Conservation (phyloP, 2,329 filamentous ascomycete species). For the Fusarium sambucinum region DNA sequence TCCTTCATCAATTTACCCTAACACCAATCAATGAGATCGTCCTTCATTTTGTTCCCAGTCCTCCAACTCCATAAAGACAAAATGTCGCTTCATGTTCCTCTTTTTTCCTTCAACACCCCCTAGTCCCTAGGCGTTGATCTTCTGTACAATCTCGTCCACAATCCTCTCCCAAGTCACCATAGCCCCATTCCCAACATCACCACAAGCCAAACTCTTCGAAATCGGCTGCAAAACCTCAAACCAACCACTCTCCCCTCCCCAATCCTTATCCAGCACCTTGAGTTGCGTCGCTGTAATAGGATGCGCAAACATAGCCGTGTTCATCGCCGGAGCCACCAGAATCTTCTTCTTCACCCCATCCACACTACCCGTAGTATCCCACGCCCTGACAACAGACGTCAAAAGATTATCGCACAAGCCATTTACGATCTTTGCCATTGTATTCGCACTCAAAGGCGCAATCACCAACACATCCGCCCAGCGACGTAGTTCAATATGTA, state of each 20-base stretch:
- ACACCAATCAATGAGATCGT: not conserved
- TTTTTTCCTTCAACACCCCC: no score
- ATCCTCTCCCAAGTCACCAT: constrained; percentile 87
- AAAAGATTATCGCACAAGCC: constrained; percentile 85
- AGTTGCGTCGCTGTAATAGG: constrained; percentile 83
- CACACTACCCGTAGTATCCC: constrained; percentile 79
- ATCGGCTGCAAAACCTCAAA: constrained; percentile 79
- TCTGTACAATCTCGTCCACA: constrained; percentile 71
- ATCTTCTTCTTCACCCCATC: constrained; percentile 74
- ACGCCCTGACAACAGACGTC: constrained; percentile 81
- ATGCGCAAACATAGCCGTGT: constrained; percentile 90
- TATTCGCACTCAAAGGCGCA: constrained; percentile 85
- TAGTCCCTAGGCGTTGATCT: constrained; percentile 51
- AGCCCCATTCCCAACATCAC: constrained; percentile 82
- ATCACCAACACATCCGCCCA: constrained; percentile 84
- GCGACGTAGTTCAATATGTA: constrained; percentile 89
- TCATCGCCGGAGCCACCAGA: constrained; percentile 85
- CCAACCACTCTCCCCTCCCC: constrained; percentile 67
- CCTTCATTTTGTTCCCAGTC: constrained; percentile 9
- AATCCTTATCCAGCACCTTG: constrained; percentile 76
- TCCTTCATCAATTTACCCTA: constrained; percentile 7
- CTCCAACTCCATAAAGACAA: constrained; percentile 2
- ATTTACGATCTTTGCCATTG: constrained; percentile 82
- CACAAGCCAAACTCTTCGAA: constrained; percentile 84
- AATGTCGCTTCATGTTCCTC: rapidly evolving